A percentile compares a stretch with the other conserved stretches of the same genome.
These are phyloP conservation scores for Thuja plicata DNA, from an alignment of 83 land plant genomes.

Conservation along the genomic window DNA sequence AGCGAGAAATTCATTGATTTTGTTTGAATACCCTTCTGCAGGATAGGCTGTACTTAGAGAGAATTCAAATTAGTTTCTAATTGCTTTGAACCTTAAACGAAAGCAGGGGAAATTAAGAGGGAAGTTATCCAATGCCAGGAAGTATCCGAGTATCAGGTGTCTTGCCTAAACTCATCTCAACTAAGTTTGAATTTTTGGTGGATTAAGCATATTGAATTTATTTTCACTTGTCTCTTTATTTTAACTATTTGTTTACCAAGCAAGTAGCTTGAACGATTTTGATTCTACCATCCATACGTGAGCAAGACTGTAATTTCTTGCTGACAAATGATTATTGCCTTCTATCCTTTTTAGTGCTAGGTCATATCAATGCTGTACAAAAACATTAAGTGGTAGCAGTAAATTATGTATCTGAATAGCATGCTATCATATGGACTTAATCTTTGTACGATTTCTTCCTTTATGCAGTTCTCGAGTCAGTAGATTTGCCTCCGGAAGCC, in stretches of 20 bases:
- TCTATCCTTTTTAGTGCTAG: background rate
- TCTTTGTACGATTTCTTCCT: background rate
- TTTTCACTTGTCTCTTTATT: background rate
- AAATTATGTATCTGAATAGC: background rate
- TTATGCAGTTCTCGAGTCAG: slow-evolving; percentile 11
- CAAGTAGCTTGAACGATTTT: background rate
- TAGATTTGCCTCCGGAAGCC: slow-evolving; percentile 1
- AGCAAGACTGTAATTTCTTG: background rate
- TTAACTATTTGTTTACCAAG: background rate
- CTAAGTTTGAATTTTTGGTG: background rate
- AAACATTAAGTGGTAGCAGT: background rate
- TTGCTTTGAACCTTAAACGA: background rate
- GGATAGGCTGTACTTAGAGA: background rate
- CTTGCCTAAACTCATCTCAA: background rate
- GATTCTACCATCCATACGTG: background rate
- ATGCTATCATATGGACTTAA: background rate
- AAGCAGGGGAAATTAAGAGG: background rate
- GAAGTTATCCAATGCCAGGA: background rate
- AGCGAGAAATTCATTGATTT: background rate
- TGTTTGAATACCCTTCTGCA: background rate
- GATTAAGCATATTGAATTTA: background rate
- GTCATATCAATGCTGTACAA: background rate
- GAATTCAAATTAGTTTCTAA: background rate
- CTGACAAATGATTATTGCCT: background rate
- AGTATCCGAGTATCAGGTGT: background rate